Base-by-base conservation (phyloP, 306 rosid species). In the Ammopiptanthus mongolicus region DNA sequence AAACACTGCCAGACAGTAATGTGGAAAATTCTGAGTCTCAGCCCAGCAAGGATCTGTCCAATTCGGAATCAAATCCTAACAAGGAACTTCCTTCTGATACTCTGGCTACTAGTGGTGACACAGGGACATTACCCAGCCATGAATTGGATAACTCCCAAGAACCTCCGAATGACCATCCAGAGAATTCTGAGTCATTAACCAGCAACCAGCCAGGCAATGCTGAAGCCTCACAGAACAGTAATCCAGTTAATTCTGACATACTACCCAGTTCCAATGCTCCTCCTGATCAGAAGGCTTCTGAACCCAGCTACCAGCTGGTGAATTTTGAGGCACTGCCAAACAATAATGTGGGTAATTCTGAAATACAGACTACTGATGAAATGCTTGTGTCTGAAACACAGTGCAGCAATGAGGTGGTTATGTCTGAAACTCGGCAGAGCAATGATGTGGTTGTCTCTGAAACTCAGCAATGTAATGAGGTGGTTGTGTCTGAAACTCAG, bases 71-170 rank as follows among this genome's bases (percentile, higher is more conserved):
- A 55, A 63, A 47, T 47, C 42, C 64, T 15, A 42, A 31, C 14
- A 39, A 73, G 8, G 85, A 4, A 52, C 44, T 53, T 68, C 63
- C 73, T 6, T 53, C 83, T 62, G 83, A 81, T 21, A 55, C 41
- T 71, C 68, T 62, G 59, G 68, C 46, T 53, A 60, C 75, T 42
- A 28, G n/a, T 60, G 85, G 37, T 36, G 85, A 77, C 56, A 75
- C 29, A 46, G 83, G 13, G 41, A 21, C 67, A 36, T 15, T 71
- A 11, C 68, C 75, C 13, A 29, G 56, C 65, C 61, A 53, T 33
- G 75, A 76, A 59, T 46, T 44, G 65, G 52, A 52, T 15, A 63
- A 66, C 48, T 17, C 66, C 10, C 17, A 56, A 67, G 65, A 67
- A 67, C 74, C 33, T 72, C 36, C 33, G 5, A 19, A 56, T 50